A percentile compares a stretch with the other conserved stretches of the same genome.
These are phyloP conservation scores for Geotrichum carabidarum DNA, from an alignment of 1,139 yeast genomes.

Conservation along the genomic window DNA sequence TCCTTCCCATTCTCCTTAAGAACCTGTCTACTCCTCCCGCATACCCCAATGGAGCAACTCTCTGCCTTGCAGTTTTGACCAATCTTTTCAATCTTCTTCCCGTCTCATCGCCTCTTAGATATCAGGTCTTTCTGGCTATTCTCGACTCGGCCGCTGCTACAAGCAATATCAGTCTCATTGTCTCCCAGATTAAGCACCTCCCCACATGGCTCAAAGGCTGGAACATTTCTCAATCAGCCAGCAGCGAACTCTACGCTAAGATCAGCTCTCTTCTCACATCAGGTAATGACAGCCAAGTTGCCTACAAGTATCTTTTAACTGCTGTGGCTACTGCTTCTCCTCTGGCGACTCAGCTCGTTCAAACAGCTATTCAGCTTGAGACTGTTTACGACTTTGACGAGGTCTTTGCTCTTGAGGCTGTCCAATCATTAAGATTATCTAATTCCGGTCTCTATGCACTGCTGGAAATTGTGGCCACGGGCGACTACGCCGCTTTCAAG, in stretches of 20 bases:
- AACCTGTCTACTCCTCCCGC: conserved; percentile 33
- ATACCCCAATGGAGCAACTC: conserved; percentile 31
- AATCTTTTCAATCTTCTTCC: conserved; percentile 42
- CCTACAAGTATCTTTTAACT: conserved; percentile 31
- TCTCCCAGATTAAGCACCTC: conserved; percentile 39
- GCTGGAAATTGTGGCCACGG: conserved; percentile 34
- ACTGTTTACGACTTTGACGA: conserved; percentile 37
- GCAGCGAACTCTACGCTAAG: conserved; percentile 30
- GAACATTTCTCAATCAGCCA: conserved; percentile 32
- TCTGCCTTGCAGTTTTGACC: conserved; percentile 38
- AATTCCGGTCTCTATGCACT: conserved; percentile 29
- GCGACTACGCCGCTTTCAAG: conserved; percentile 34
- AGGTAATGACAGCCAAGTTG: conserved; percentile 28
- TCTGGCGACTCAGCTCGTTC: conserved; percentile 31
- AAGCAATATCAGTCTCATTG: conserved; percentile 34
- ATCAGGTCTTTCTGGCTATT: conserved; percentile 36
- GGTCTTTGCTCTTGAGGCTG: conserved; percentile 34
- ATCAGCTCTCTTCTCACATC: conserved; percentile 30
- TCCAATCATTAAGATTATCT: conserved; percentile 27
- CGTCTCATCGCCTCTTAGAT: conserved; percentile 32
- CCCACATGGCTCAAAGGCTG: conserved; percentile 40
- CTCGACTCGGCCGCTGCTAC: conserved; percentile 37
- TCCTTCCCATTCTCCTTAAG: conserved; percentile 34
- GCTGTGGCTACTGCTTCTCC: conserved; percentile 29
- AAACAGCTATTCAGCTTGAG: conserved; percentile 29